Evolutionary conservation across 2,329 filamentous ascomycete genomes (phyloP).

Genomic region (Exutisphaerella laricina): DNA sequence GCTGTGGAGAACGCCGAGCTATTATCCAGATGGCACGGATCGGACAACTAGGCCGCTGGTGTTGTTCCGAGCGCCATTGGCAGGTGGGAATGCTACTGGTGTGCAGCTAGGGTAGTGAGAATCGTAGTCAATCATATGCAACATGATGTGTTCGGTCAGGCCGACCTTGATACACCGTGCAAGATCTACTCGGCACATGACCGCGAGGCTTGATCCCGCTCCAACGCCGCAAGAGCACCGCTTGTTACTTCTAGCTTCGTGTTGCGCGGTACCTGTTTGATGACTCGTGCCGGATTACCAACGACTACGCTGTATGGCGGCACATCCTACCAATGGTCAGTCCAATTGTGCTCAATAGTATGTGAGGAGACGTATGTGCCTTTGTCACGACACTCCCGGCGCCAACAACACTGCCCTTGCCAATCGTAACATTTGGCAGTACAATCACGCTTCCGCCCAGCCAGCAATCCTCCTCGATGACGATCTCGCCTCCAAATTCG

Average conservation of each 20-base stretch:
- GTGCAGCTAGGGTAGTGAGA: neutral
- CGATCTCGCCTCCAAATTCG: conserved; percentile 67
- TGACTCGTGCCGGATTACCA: conserved; percentile 61
- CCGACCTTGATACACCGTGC: too few species aligned
- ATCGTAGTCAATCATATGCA: too few species aligned
- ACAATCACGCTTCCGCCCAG: conserved; percentile 66
- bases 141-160: too few species aligned
- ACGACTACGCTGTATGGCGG: conserved; percentile 57
- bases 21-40: neutral
- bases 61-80: neutral
- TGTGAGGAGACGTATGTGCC: conserved; percentile 30
- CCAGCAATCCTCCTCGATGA: conserved; percentile 77
- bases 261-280: conserved; percentile 35
- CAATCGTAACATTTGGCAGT: conserved; percentile 71
- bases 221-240: conserved; percentile 21
- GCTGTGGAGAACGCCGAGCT: neutral
- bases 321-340: conserved; percentile 45
- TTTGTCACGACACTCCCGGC: conserved; percentile 82
- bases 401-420: conserved; percentile 66
- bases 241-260: conserved; percentile 27
- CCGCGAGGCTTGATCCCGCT: conserved; percentile 4
- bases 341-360: neutral
- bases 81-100: neutral
- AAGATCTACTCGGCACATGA: neutral
- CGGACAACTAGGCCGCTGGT: neutral